Evolutionary conservation across 73 alveolate species (phyloP).

Genomic region (Effrenium voratum): DNA sequence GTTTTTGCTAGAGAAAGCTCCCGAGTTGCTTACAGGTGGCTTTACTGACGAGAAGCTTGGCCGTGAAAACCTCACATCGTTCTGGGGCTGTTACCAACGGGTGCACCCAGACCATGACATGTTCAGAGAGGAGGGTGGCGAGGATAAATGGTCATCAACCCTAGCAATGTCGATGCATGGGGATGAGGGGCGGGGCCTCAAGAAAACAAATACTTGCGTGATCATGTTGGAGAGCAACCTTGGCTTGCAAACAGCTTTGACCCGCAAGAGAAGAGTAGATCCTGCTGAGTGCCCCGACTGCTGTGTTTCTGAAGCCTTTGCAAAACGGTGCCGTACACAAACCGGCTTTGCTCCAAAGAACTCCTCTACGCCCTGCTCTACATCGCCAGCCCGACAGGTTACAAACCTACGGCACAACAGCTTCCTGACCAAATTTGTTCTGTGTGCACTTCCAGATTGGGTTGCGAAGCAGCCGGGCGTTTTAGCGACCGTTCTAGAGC

Average conservation of each 20-base stretch:
- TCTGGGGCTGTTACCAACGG: background rate
- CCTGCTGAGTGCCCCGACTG: background rate
- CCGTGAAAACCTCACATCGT: background rate
- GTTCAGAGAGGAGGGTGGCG: background rate
- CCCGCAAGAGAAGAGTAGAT: background rate
- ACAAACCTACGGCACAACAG: background rate
- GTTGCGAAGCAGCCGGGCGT: background rate
- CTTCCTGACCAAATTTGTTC: slow-evolving; percentile 6
- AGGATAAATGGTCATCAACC: background rate
- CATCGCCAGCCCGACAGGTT: background rate
- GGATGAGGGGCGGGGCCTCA: slow-evolving; percentile 44
- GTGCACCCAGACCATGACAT: background rate
- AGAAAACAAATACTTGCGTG: slow-evolving; percentile 2
- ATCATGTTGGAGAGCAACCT: background rate
- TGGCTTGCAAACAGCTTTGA: background rate
- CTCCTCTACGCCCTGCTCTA: background rate
- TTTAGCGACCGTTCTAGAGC: background rate
- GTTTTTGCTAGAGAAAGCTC: background rate
- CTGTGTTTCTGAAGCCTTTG: background rate
- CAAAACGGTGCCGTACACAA: background rate
- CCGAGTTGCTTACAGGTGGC: slow-evolving; percentile 25
- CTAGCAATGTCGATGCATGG: background rate
- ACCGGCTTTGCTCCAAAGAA: background rate
- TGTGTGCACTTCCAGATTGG: background rate
- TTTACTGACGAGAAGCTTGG: background rate